A percentile compares a stretch with the other conserved stretches of the same genome.
Evolutionary conservation across 768 basidiomycete genomes (phyloP).

Genomic region (Tylopilus sp.): DNA sequence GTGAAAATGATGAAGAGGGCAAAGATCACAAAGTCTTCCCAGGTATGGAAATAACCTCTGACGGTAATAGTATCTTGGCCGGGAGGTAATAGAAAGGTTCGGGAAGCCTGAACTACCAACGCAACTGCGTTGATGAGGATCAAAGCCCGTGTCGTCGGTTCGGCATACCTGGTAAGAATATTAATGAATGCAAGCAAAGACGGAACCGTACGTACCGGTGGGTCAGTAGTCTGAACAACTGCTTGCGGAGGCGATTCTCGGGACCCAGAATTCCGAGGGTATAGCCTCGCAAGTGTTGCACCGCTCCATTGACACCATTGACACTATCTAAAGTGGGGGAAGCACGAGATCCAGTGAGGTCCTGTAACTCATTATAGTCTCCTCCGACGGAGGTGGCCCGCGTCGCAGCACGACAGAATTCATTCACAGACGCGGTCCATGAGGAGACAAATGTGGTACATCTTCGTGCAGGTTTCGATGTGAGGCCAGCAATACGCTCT

Average conservation of each 20-base stretch:
- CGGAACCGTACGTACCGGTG: conserved; percentile 53
- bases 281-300: conserved; percentile 69
- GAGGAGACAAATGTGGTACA: conserved; percentile 55
- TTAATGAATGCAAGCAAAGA: not conserved
- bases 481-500: conserved; percentile 42
- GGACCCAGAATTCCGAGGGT: conserved; percentile 77
- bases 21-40: conserved; percentile 88
- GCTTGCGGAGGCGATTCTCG: conserved; percentile 56
- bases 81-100: conserved; percentile 50
- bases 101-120: conserved; percentile 75
- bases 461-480: conserved; percentile 39
- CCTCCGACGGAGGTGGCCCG: conserved; percentile 78
- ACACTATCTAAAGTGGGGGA: not conserved
- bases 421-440: conserved; percentile 51
- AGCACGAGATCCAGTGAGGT: conserved; percentile 38
- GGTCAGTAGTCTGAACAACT: conserved; percentile 65
- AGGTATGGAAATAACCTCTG: conserved; percentile 79
- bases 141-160: conserved; percentile 75
- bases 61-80: conserved; percentile 40
- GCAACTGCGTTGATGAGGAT: conserved; percentile 83
- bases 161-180: conserved; percentile 62
- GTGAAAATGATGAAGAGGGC: conserved; percentile 82
- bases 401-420: conserved; percentile 62
- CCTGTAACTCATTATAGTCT: conserved; percentile 50
- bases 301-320: too few relatives aligned